Evolutionary conservation across 129 eudicot species (phyloP).

Genomic region (Saposhnikovia divaricata): DNA sequence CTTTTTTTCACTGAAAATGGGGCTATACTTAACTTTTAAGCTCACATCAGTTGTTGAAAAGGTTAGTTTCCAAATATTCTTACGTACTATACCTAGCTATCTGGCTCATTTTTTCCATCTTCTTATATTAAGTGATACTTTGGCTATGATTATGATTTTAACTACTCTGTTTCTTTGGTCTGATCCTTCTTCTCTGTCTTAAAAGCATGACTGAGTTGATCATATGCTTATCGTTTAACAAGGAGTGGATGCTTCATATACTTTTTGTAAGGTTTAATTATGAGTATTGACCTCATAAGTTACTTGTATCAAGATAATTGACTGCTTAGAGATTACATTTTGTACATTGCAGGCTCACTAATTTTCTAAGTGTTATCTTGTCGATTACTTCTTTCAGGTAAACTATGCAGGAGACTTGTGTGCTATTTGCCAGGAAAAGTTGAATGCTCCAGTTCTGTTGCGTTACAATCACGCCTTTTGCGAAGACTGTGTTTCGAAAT

Average conservation of each 20-base stretch:
- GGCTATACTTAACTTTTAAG: too few species aligned
- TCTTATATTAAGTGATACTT: too few species aligned
- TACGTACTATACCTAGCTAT: too few species aligned
- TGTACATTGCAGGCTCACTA: neutral
- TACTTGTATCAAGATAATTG: neutral
- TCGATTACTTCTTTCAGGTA: slow-evolving; percentile 31
- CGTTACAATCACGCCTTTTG: slow-evolving; percentile 73
- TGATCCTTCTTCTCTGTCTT: slow-evolving; percentile 47
- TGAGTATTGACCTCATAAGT: neutral
- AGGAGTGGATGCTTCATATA: neutral
- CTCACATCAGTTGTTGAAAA: too few species aligned
- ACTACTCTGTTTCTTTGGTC: slow-evolving; percentile 31
- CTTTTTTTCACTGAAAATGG: too few species aligned
- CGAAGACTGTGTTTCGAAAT: slow-evolving; percentile 82
- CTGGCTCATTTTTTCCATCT: too few species aligned
- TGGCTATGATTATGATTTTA: too few species aligned
- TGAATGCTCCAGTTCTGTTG: slow-evolving; percentile 65
- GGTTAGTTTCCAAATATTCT: too few species aligned
- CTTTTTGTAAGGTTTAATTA: neutral
- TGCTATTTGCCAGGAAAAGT: slow-evolving; percentile 88
- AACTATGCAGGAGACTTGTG: slow-evolving; percentile 73
- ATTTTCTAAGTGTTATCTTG: neutral
- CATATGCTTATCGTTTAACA: neutral
- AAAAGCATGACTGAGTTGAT: slow-evolving; percentile 24
- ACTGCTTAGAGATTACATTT: neutral